Evolutionary conservation across 1,139 yeast species (phyloP), one percentile per base, ranked within the genome.

Genomic region (Suhomyces atakaporum): DNA sequence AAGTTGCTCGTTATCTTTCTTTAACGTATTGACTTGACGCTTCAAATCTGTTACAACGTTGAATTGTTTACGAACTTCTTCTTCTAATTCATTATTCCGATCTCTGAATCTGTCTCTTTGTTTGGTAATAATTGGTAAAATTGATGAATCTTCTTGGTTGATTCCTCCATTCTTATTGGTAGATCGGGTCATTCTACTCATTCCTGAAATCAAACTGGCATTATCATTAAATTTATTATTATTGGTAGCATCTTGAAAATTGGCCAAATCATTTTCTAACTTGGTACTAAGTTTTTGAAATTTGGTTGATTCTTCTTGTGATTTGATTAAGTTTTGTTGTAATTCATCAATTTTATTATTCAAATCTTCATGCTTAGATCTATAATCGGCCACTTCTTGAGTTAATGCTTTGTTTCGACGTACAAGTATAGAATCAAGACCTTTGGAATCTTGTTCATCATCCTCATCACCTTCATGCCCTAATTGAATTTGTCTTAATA

Each of bases 61-160:
- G 42, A 72, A 70, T 46, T 76, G 80, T 48, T 77, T 78, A 53
- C 86, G 80, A 31, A 82, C 56, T 50, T 88, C 95, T 37, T 84
- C 85, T 56, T 92, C 97, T 35, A 92, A 70, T 54, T 88, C 96
- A 38, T 75, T 77, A 51, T 84, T 88, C 40, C 90, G 75, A 20
- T 79, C 77, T 50, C 95, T 79, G 69, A 90, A 89, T 45, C 97
- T 70, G 58, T 92, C 97, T 58, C 98, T 78, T 63, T 92, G 98
- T 53, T 92, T 90, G 15, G 97, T 89, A 21, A 92, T 80, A 35
- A 92, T 88, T 1, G 96, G 95, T 31, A 92, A 63, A 27, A 92
- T 82, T 0, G 88, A 75, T 5, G 68, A 56, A 27, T 74, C 65
- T 35, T 63, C 71, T 10, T 53, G 33, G 9, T n/a, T n/a, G n/a